Evolutionary conservation across 2,329 filamentous ascomycete species (phyloP).

Genomic region (Stagonosporopsis vannaccii): DNA sequence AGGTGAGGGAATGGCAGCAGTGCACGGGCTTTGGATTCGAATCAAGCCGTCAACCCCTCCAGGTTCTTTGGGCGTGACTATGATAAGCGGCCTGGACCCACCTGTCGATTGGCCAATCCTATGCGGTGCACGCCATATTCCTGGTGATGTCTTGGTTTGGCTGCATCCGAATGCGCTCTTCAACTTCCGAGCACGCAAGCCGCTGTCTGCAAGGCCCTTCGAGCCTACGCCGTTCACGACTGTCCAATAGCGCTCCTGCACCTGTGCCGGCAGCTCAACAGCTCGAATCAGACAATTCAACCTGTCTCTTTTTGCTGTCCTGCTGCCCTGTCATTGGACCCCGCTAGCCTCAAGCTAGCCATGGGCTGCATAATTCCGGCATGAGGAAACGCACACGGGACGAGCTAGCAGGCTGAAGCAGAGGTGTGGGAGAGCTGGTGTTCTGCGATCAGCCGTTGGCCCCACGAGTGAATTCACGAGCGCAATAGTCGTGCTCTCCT

Average conservation of each 20-base stretch:
- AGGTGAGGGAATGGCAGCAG: conserved; percentile 10
- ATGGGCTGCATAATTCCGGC: conserved; percentile 42
- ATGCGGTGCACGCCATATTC: conserved; percentile 6
- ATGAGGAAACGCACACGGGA: conserved; percentile 52
- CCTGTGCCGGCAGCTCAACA: conserved; percentile 30
- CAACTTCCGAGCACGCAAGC: conserved; percentile 30
- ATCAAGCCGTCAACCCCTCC: conserved; percentile 15
- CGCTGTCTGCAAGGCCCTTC: conserved; percentile 28
- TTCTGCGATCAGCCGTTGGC: conserved; percentile 17
- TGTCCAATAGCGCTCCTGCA: conserved; percentile 28
- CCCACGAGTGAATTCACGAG: conserved; percentile 16
- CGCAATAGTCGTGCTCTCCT: conserved; percentile 16
- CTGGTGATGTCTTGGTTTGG: conserved; percentile 18
- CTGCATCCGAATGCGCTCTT: conserved; percentile 26
- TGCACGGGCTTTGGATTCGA: conserved; percentile 8
- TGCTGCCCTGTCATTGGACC: conserved; percentile 34
- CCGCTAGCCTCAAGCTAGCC: conserved; percentile 26
- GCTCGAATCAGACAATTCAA: conserved; percentile 37
- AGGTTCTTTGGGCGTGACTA: conserved; percentile 11
- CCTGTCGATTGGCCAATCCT: conserved; percentile 14
- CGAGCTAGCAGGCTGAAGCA: conserved; percentile 27
- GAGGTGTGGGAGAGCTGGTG: conserved; percentile 20
- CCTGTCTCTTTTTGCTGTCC: conserved; percentile 29
- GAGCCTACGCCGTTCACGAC: conserved; percentile 14
- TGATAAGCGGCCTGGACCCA: conserved; percentile 19